Conservation (phyloP, 75 land plant genomes). For the Pinus albicaulis region DNA sequence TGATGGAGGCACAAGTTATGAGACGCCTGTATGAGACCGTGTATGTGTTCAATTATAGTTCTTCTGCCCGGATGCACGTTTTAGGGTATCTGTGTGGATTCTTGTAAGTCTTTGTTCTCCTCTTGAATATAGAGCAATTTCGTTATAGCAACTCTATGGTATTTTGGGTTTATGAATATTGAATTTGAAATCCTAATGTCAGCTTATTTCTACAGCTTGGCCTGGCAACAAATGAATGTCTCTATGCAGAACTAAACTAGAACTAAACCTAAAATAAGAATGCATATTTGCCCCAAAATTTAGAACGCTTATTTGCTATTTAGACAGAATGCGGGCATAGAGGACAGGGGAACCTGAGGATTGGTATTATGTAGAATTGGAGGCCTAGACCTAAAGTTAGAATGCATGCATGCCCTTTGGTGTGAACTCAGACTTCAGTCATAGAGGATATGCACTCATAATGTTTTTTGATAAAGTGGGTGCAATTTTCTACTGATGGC, state of each 20-base stretch:
- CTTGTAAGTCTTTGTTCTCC: slow-evolving; percentile 50
- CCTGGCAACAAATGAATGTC: too few relatives aligned
- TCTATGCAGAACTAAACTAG: too few relatives aligned
- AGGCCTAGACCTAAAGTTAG: neutral
- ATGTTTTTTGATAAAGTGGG: neutral
- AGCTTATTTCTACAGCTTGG: too few relatives aligned
- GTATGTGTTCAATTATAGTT: slow-evolving; percentile 63
- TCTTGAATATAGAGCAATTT: too few relatives aligned
- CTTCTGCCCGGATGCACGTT: slow-evolving; percentile 86
- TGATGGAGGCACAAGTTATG: slow-evolving; percentile 85
- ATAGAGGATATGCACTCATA: neutral
- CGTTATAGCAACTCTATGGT: too few relatives aligned
- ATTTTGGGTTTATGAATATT: too few relatives aligned
- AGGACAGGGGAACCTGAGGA: neutral
- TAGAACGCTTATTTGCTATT: too few relatives aligned
- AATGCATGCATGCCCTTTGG: neutral
- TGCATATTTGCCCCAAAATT: too few relatives aligned
- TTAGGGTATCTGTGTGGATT: slow-evolving; percentile 76
- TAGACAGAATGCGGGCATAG: too few relatives aligned
- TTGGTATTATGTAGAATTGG: neutral
- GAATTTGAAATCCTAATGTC: too few relatives aligned
- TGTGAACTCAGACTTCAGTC: neutral
- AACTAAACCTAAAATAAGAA: too few relatives aligned
- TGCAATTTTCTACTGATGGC: neutral
- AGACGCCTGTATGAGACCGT: slow-evolving; percentile 76